These are phyloP conservation scores for Pyrenula massariospora DNA, from an alignment of 495 filamentous ascomycete genomes.

Conservation along the genomic window DNA sequence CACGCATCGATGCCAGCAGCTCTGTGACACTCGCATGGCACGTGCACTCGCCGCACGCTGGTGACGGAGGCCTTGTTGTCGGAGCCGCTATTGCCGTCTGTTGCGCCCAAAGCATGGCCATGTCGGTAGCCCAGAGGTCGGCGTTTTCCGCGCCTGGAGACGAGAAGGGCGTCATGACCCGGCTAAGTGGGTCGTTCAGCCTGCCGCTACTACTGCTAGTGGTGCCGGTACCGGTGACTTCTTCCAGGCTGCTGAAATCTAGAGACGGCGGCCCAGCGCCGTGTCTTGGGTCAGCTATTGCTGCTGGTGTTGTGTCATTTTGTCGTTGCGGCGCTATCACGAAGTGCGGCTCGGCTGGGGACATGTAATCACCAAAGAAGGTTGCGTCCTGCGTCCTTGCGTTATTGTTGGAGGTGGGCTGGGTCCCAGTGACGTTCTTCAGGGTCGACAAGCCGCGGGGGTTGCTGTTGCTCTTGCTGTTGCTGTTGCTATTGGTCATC, in stretches of 20 bases:
- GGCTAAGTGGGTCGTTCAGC: no score
- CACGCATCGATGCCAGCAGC: slow-evolving; percentile 4
- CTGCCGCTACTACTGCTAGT: no score
- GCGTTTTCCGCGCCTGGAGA: no score
- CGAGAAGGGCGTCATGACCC: no score
- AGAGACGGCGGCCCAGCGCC: no score
- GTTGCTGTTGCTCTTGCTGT: background rate
- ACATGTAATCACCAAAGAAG: slow-evolving; percentile 31
- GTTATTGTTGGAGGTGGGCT: background rate
- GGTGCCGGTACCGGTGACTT: no score
- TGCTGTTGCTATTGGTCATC: background rate
- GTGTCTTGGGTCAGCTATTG: no score
- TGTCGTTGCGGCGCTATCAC: no score
- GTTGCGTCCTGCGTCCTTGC: no score
- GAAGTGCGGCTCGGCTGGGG: slow-evolving; percentile 14
- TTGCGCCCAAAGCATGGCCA: background rate
- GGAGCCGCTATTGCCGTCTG: slow-evolving; percentile 1
- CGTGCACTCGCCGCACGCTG: slow-evolving; percentile 1
- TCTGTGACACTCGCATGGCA: slow-evolving; percentile 2
- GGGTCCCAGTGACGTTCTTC: background rate
- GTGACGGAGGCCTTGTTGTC: background rate
- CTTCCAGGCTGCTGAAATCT: no score
- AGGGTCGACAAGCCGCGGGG: background rate
- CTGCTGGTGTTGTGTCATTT: no score
- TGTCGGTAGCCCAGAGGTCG: background rate